A percentile compares a stretch with the other conserved stretches of the same genome.
Conservation (phyloP, 2,329 filamentous ascomycete genomes). For the Corniculantispora saksenae region DNA sequence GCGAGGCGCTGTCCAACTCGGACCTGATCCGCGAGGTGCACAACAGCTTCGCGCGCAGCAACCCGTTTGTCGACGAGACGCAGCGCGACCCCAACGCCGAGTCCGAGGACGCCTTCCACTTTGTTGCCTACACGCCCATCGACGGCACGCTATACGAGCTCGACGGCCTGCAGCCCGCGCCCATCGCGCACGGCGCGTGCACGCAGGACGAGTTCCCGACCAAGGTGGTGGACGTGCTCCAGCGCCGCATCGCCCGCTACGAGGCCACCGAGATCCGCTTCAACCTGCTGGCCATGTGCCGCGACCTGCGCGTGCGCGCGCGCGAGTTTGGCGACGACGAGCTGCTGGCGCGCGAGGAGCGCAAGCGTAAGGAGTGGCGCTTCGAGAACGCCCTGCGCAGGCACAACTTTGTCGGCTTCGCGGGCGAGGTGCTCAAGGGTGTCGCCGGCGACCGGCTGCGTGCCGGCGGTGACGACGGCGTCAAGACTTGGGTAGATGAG, state of each 20-base stretch:
- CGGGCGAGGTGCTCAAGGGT: slow-evolving; percentile 84
- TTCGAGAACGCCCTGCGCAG: slow-evolving; percentile 92
- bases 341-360: slow-evolving; percentile 74
- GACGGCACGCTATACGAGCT: slow-evolving; percentile 85
- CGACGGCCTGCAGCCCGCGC: slow-evolving; percentile 89
- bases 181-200: slow-evolving; percentile 84
- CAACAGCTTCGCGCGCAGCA: slow-evolving; percentile 86
- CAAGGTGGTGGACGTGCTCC: slow-evolving; percentile 83
- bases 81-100: slow-evolving; percentile 62
- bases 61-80: slow-evolving; percentile 92
- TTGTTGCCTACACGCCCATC: slow-evolving; percentile 89
- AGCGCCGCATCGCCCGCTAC: slow-evolving; percentile 81
- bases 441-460: slow-evolving; percentile 75
- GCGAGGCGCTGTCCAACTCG: slow-evolving; percentile 62
- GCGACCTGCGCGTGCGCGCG: slow-evolving; percentile 76
- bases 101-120: slow-evolving; percentile 92
- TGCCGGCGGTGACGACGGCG: slow-evolving; percentile 63
- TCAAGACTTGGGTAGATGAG: slow-evolving; percentile 72
- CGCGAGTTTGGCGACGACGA: slow-evolving; percentile 81
- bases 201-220: slow-evolving; percentile 69
- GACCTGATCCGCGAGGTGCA: slow-evolving; percentile 76
- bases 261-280: slow-evolving; percentile 88
- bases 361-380: slow-evolving; percentile 82
- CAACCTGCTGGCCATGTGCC: slow-evolving; percentile 90
- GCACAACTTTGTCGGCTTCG: slow-evolving; percentile 96